Base-by-base conservation (phyloP, 2,329 filamentous ascomycete species). In the Colletotrichum aenigma region DNA sequence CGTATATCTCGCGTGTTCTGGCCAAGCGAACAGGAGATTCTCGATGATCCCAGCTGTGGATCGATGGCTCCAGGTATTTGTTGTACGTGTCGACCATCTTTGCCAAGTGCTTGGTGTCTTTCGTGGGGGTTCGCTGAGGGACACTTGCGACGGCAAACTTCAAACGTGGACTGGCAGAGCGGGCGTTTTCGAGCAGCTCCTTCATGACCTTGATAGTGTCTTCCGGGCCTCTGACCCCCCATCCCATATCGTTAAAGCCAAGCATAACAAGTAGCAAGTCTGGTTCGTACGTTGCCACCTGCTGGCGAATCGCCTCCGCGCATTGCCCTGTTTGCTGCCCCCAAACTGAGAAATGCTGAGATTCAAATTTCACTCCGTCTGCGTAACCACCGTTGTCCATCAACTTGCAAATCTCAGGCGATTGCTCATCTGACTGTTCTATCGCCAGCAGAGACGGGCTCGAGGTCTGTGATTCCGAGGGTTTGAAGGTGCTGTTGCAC, bases 171-270 rank as follows among this genome's bases (percentile, higher is more conserved):
- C 82, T 82, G 3, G 79, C 82, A 6, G 71, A 71, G 15, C 83
- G 79, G 10, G 84, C 84, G 9, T 81, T 77, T 3, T 79, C 76
- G 5, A 86, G 72, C 5, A 87, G 75, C 0, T 60, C 58, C 36
- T 76, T 76, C 71, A 84, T 80, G 67, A 64, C 78, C 6, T 16
- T 55, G 16, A 84, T 62, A 7, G 78, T 77, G 12, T 76, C 74
- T 2, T 76, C 34, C 0, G 81, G 77, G 7, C 74, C 75, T 26
- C 72, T 73, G n/a, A 76, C 74, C 38, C 79, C 77, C 83, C 82
- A 84, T 48, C 76, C 82, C 38, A 84, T 81, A 61, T 84, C 83
- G 71, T 84, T 84, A 70, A 84, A 84, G 4, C 83, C 83, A 10
- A 85, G 80, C 77, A 81, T 72, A 26, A 85, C 79, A 3, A 84